Evolutionary conservation across 2,329 filamentous ascomycete genomes (phyloP).

Genomic region (Aspergillus fumigatus): DNA sequence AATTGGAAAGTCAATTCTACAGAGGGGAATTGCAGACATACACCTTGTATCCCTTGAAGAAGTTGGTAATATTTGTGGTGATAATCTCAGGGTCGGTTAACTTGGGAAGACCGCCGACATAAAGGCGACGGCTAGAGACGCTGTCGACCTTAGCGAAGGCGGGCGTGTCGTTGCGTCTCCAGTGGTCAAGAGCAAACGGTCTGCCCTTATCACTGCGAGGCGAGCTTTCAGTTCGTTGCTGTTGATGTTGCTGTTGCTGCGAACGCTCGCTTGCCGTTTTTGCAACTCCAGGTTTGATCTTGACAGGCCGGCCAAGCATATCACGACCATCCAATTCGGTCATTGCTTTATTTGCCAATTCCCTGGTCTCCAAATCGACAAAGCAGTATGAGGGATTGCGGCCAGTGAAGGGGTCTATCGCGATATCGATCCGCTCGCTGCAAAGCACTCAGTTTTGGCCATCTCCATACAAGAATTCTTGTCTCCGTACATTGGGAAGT

Average conservation of each 20-base stretch:
- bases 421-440: constrained; percentile 61
- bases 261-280: constrained; percentile 39
- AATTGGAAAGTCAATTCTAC: background rate
- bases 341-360: constrained; percentile 56
- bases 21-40: constrained; percentile 19
- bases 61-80: constrained; percentile 38
- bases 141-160: constrained; percentile 29
- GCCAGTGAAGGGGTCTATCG: constrained; percentile 62
- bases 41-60: constrained; percentile 45
- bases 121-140: constrained; percentile 41
- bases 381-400: constrained; percentile 73
- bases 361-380: constrained; percentile 58
- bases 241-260: constrained; percentile 15
- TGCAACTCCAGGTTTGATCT: constrained; percentile 62
- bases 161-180: constrained; percentile 39
- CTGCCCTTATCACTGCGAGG: constrained; percentile 18
- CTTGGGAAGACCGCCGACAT: constrained; percentile 45
- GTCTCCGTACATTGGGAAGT: constrained; percentile 31
- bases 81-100: constrained; percentile 40
- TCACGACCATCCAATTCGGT: constrained; percentile 50
- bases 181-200: constrained; percentile 37
- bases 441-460: constrained; percentile 20
- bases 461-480: constrained; percentile 3
- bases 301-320: constrained; percentile 57
- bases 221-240: constrained; percentile 12